Evolutionary conservation across 176 grass and related monocot species (phyloP), one percentile per base, ranked within the genome.

Genomic region (Triticum monococcum): DNA sequence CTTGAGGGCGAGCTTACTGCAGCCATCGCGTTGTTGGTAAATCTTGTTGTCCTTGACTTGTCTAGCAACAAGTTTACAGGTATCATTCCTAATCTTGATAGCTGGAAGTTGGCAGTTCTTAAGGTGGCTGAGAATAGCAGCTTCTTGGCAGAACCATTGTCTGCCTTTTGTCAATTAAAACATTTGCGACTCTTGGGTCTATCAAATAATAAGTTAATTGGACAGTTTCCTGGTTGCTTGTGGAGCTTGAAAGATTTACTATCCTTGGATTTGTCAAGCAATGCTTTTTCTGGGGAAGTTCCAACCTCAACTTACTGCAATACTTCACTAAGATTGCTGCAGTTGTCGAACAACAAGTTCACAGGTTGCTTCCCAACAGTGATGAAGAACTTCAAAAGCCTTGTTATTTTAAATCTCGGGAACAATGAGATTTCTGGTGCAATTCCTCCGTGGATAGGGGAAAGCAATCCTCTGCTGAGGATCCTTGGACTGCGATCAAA

Each of bases 161-260:
- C 66, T 68, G 69, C 20, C 37, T 72, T 74, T 74, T 74, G 71
- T 46, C 40, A 46, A 8, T 1, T 74, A 46, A 25, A 10, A 25
- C 2, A 7, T 46, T 23, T 74, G 40, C 40, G 43, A 46, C 1
- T 13, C n/a, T 26, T 74, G 40, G 71, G 43, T 45, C 40, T 74
- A 45, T 74, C 71, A 74, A 45, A 74, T 8, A 74, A 74, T 74
- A 6, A 46, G 16, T 82, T 94, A 14, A 64, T 62, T 10, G 86
- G 86, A 11, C 71, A 85, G 24, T 54, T 94, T 35, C 81, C 84
- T 13, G 26, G 8, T 17, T 77, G 73, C 31, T 40, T 91, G 30
- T 91, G 92, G 79, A 54, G 26, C 22, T 26, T 74, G 71, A 13
- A 14, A 1, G 40, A 46, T 16, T 8, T 74, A 1, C 12, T 26